Conservation (phyloP, 352 stramenopile species). For the Globisporangium iwayamae region DNA sequence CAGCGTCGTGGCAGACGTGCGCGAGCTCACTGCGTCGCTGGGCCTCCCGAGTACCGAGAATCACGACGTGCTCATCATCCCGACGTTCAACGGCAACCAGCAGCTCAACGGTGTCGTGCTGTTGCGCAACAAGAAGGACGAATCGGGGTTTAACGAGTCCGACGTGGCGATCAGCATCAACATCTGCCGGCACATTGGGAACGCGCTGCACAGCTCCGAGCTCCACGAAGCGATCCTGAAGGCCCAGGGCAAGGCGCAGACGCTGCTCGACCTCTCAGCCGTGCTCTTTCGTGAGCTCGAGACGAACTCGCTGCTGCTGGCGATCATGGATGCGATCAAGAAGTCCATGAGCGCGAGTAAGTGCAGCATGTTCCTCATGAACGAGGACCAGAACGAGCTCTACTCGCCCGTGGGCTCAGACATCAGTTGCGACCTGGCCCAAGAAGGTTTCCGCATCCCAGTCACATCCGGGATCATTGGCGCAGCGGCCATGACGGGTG, state of each 20-base stretch:
- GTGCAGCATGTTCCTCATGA: constrained; percentile 67
- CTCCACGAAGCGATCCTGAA: constrained; percentile 57
- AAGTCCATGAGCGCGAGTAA: constrained; percentile 45
- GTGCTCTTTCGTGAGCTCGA: constrained; percentile 65
- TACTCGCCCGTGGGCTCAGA: constrained; percentile 46
- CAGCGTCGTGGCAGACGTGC: constrained; percentile 8
- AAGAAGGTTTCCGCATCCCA: constrained; percentile 50
- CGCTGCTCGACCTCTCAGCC: constrained; percentile 57
- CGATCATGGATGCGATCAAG: constrained; percentile 52
- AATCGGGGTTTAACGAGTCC: constrained; percentile 36
- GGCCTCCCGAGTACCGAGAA: constrained; percentile 19
- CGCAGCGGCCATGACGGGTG: constrained; percentile 55
- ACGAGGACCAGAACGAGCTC: constrained; percentile 54
- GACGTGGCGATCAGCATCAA: constrained; percentile 54
- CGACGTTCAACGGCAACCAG: constrained; percentile 37
- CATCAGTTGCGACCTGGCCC: constrained; percentile 35
- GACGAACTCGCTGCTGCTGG: constrained; percentile 48
- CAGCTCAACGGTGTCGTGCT: constrained; percentile 61
- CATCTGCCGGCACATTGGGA: constrained; percentile 53
- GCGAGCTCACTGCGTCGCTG: constrained; percentile 19
- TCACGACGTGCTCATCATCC: constrained; percentile 45
- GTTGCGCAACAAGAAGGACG: constrained; percentile 37
- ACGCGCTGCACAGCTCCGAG: constrained; percentile 47
- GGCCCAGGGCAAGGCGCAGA: constrained; percentile 62
- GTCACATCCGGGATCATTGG: constrained; percentile 49